Evolutionary conservation across 176 grass and related monocot species (phyloP).

Genomic region (Guadua angustifolia): DNA sequence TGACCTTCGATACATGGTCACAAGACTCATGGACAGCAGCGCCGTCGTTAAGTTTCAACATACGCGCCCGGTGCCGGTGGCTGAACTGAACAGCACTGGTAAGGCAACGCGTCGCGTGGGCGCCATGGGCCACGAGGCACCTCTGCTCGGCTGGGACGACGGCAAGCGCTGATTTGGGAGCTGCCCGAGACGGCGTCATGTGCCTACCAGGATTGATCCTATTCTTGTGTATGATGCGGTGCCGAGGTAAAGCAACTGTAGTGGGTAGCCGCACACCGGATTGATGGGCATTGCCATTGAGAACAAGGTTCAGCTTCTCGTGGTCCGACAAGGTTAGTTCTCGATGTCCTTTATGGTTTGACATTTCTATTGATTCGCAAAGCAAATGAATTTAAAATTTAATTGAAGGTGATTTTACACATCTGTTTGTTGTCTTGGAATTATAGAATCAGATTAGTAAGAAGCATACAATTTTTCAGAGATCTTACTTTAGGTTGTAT

Average conservation of each 20-base stretch:
- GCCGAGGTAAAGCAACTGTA: constrained; percentile 92
- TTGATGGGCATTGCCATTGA: constrained; percentile 87
- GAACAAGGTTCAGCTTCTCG: constrained; percentile 89
- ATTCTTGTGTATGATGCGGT: constrained; percentile 61
- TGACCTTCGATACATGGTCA: constrained; percentile 78
- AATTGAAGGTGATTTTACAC: not conserved
- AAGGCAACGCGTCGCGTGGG: constrained; percentile 83
- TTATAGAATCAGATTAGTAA: constrained; percentile 1
- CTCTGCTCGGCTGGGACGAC: constrained; percentile 86
- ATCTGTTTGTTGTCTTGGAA: not conserved
- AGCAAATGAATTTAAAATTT: constrained; percentile 10
- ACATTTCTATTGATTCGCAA: not conserved
- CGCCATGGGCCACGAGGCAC: constrained; percentile 68
- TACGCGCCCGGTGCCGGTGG: constrained; percentile 79
- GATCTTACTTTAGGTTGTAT: not conserved
- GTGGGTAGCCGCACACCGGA: constrained; percentile 75
- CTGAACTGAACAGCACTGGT: constrained; percentile 76
- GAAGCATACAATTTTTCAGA: not conserved
- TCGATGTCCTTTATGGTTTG: not conserved
- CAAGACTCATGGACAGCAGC: constrained; percentile 92
- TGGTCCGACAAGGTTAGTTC: constrained; percentile 65
- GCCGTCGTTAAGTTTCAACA: constrained; percentile 92
- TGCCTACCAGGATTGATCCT: constrained; percentile 71
- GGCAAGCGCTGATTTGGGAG: constrained; percentile 88
- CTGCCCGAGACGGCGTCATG: constrained; percentile 49